phyloP scores from a whole-genome alignment of 805 yeast species.

The Myxozyma melibiosi region DNA sequence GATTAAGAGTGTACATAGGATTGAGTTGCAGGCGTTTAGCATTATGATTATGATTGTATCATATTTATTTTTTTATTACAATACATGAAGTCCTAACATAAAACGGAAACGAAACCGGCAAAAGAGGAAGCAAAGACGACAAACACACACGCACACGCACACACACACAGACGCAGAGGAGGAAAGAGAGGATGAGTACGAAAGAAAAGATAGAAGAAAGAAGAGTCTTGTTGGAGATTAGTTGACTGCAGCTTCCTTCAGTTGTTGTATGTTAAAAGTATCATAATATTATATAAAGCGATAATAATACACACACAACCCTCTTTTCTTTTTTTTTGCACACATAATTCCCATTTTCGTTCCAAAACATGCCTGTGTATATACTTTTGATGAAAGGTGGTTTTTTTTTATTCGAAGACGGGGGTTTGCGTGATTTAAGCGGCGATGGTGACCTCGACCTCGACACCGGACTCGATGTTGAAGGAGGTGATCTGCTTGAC shows the following conservation, averaged over 20 bases:
- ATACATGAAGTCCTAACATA: background rate
- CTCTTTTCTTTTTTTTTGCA: background rate
- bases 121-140: background rate
- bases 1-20: background rate
- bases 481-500: conserved; percentile 96
- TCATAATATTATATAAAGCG: too few relatives aligned
- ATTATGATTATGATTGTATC: background rate
- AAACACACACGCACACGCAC: background rate
- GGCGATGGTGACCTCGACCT: conserved; percentile 53
- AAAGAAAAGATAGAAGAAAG: background rate
- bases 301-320: background rate
- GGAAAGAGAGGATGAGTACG: background rate
- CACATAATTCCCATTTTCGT: background rate
- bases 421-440: conserved; percentile 18
- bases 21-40: background rate
- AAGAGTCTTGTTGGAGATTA: too few relatives aligned
- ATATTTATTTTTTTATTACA: conserved; percentile 10
- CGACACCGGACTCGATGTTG: conserved; percentile 99
- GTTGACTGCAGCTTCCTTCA: too few relatives aligned
- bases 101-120: background rate
- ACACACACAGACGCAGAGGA: background rate
- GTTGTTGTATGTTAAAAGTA: too few relatives aligned
- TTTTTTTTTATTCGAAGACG: too few relatives aligned
- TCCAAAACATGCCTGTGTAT: background rate
- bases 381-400: background rate